phyloP scores from a whole-genome alignment of 768 basidiomycete genomes.

The Kwoniella shandongensis region DNA sequence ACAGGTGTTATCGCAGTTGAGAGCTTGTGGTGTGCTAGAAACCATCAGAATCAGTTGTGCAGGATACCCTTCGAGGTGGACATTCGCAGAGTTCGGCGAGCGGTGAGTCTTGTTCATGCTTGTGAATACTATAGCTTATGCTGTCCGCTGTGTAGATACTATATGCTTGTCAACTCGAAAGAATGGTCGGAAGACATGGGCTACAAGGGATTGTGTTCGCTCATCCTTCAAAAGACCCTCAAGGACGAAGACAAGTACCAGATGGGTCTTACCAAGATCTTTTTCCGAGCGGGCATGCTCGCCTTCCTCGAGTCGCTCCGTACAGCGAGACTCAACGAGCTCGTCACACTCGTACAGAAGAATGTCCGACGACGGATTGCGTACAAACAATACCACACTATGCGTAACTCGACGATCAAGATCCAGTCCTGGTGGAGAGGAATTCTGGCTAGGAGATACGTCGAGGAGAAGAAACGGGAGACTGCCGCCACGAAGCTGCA shows the following conservation, averaged over 20 bases:
- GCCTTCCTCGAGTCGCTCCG: constrained; percentile 90
- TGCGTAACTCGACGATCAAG: constrained; percentile 72
- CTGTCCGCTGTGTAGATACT: constrained; percentile 65
- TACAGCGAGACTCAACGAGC: constrained; percentile 77
- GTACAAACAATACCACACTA: constrained; percentile 70
- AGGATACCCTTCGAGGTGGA: constrained; percentile 97
- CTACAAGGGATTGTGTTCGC: constrained; percentile 73
- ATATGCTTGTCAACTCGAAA: constrained; percentile 87
- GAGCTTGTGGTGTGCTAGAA: constrained; percentile 98
- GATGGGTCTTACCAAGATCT: constrained; percentile 94
- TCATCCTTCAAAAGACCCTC: constrained; percentile 81
- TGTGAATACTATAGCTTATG: constrained; percentile 14
- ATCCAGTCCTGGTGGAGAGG: constrained; percentile 96
- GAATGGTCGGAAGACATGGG: constrained; percentile 78
- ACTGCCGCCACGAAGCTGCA: constrained; percentile 76
- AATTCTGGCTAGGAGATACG: constrained; percentile 71
- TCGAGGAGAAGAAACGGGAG: constrained; percentile 69
- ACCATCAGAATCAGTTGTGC: constrained; percentile 99
- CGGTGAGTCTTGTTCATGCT: constrained; percentile 60
- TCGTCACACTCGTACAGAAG: constrained; percentile 96
- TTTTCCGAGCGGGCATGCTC: constrained; percentile 98
- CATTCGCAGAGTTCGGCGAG: constrained; percentile 97
- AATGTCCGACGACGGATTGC: constrained; percentile 88
- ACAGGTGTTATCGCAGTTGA: constrained; percentile 88
- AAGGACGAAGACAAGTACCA: constrained; percentile 96